A percentile compares a stretch with the other conserved stretches of the same genome.
Evolutionary conservation across 2,329 filamentous ascomycete species (phyloP).

Genomic region (Aspergillus pseudonomiae): DNA sequence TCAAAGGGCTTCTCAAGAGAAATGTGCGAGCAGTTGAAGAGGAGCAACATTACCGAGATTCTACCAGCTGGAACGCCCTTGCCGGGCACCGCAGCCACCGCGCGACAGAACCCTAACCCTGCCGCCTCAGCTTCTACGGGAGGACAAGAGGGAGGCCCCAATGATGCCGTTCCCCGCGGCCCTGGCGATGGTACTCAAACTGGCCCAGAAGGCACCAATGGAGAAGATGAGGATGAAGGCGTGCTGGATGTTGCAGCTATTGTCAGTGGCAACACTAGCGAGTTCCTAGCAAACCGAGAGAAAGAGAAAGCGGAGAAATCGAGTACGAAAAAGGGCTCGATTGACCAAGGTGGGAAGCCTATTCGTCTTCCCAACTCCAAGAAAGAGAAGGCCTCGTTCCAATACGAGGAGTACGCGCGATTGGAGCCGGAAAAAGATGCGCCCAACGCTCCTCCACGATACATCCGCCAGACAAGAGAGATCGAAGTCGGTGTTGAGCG

Average conservation of each 20-base stretch:
- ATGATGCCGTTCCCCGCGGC: constrained; percentile 51
- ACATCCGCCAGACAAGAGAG: constrained; percentile 56
- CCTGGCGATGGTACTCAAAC: constrained; percentile 60
- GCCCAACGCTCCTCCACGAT: constrained; percentile 53
- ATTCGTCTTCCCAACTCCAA: constrained; percentile 61
- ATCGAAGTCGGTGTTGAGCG: constrained; percentile 66
- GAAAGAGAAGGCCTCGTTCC: constrained; percentile 61
- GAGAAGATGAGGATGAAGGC: constrained; percentile 62
- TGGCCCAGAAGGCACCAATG: constrained; percentile 52
- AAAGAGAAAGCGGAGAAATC: constrained; percentile 63
- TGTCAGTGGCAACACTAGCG: constrained; percentile 65
- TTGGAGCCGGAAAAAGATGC: constrained; percentile 57
- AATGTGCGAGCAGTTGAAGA: constrained; percentile 69
- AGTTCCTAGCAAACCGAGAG: constrained; percentile 65
- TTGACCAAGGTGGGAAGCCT: constrained; percentile 51
- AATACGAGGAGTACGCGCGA: constrained; percentile 62
- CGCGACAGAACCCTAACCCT: constrained; percentile 52
- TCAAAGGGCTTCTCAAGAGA: constrained; percentile 61
- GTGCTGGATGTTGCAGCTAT: constrained; percentile 68
- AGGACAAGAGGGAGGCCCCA: constrained; percentile 45
- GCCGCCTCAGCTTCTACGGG: constrained; percentile 61
- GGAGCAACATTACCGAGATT: constrained; percentile 65
- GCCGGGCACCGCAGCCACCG: constrained; percentile 52
- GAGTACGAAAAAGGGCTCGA: constrained; percentile 55
- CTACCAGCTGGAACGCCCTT: constrained; percentile 57